Evolutionary conservation across 805 yeast genomes (phyloP), one percentile per base, ranked within the genome.

Genomic region (Candida vaughaniae): DNA sequence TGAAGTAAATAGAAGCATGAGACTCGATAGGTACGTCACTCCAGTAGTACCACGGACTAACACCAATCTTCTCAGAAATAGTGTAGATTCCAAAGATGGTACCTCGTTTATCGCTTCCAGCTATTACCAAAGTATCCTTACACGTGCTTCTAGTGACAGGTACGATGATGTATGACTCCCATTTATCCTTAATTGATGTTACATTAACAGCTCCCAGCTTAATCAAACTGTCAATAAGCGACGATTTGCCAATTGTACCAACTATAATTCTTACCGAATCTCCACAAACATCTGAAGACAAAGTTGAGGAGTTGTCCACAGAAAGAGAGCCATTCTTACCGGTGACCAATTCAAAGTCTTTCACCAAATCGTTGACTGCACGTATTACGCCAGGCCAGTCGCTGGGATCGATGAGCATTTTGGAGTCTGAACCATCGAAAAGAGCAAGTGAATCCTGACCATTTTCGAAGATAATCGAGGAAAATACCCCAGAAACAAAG

Each of bases 21-120:
- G 36, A 22, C 14, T 37, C 36, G 10, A 34, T 33, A 4, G 41
- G 39, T 11, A 48, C 52, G 34, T 48, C 52, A n/a, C 40, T 38
- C 43, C 46, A 48, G 26, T 19, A 48, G 20, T 46, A 33, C 49
- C 47, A 48, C 11, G 52, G 50, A 32, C 42, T 39, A 15, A 48
- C 52, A 1, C 52, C 52, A 27, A 48, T 48, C 26, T 36, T 39
- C 32, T 41, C 47, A 5, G 52, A 48, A 23, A 48, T 42, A 19
- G 38, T 25, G 37, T 48, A 48, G 14, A 41, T 36, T 10, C 52
- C 52, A 32, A 27, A 48, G 15, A 48, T 48, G 18, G 50, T 31
- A 12, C 52, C 52, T 30, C 52, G 26, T 30, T 48, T 48, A 20
- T 48, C 52, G 32, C 50, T 46, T 12, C 52, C 52, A n/a, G 47